Evolutionary conservation across 768 basidiomycete species (phyloP), one percentile per base, ranked within the genome.

Genomic region (Termitomyces sp.): DNA sequence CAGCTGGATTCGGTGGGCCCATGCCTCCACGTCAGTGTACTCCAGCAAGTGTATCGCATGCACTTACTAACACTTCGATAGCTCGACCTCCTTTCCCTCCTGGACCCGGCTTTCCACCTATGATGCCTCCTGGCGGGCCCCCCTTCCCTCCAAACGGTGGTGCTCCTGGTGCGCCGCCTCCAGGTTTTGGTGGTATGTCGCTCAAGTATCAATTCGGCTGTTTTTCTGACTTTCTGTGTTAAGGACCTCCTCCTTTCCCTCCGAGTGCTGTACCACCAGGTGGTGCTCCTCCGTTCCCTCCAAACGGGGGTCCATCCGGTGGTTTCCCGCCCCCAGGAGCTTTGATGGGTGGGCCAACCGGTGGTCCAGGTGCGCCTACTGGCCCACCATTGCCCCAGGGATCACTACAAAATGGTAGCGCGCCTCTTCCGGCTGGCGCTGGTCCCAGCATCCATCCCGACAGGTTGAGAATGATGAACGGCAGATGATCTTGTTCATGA

Each of bases 361-460:
- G 77, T 41, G 78, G 74, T 50, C 68, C 72, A 50, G 68, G 78
- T 62, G 80, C 83, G 51, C 72, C 63, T 71, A 68, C 36, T 36
- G 57, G 60, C 67, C 70, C 64, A 71, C 69, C 60, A 70, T 73
- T 74, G 18, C 69, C 75, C 44, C 69, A 69, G 64, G 68, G 65
- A n/a, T 62, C 69, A 4, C 68, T 70, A 16, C 59, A 66, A 56
- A 57, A 61, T 45, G 65, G 65, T 60, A 65, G 44, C 15, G 57
- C 68, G 4, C 68, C 70, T 10, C 65, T 69, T 26, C 56, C 70
- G n/a, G 65, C 70, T 47, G 70, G 73, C 31, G 69, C 69, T 20
- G 80, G 80, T 20, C 85, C 87, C 44, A 83, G 78, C n/a, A 92
- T 93, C 62, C 91, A 93, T 69, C 91, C 91, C 10, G 91, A 93